Base-by-base conservation (phyloP, 768 basidiomycete species). In the Trametes gibbosa region DNA sequence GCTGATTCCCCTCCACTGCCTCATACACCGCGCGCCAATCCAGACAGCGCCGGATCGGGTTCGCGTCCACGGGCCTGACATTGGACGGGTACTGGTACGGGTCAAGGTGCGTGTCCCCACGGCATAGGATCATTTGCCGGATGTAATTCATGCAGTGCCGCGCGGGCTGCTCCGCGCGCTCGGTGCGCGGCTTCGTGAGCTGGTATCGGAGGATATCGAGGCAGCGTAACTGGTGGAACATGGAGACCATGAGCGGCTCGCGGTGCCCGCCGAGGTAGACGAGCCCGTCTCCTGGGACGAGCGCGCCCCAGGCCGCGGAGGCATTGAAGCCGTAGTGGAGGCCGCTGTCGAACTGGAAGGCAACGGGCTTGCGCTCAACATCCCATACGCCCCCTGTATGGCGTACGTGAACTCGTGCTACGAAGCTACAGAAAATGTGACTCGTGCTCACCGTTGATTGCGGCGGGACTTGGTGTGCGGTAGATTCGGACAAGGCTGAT, bases 81-180 rank as follows among this genome's bases (percentile, higher is more conserved):
- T 64, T 64, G 19, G 59, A 61, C 52, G 59, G 51, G 56, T 64
- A 64, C 55, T 61, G 59, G 59, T 61, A 64, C 42, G 66, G 65
- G 56, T 69, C 68, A 27, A 69, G 62, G 27, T 61, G 54, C 43
- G 61, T 59, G 58, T 68, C 68, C 10, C 65, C 62, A 25, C 58
- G 58, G 50, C 68, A 69, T 50, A 69, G 43, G 49, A 64, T 57
- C 56, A 57, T 61, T 53, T 66, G 60, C 19, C 66, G 49, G 39
- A 69, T 59, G 56, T 69, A 69, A 61, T 66, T 64, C 59, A 66
- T 53, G 63, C 68, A 69, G 56, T 66, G 66, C 25, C 56, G 63
- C 42, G 59, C 52, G 29, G 56, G 56, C 56, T 56, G 56, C 50
- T 56, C 54, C 13, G 56, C 37, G 53, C 63, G 63, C 40, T 47